Base-by-base conservation (phyloP, 2,329 filamentous ascomycete genomes). In the Colletotrichum gloeosporioides region DNA sequence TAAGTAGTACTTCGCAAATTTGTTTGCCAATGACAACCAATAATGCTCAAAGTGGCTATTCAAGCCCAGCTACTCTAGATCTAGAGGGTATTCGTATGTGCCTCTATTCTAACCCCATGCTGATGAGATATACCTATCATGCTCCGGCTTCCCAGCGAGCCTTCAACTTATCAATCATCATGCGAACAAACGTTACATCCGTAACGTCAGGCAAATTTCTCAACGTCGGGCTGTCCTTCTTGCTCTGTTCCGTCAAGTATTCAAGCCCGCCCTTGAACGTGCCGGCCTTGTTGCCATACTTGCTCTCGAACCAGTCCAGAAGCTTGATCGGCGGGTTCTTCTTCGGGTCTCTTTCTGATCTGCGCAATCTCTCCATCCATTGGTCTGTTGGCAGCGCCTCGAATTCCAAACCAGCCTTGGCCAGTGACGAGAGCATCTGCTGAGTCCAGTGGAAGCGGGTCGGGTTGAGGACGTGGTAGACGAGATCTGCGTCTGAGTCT, bases 311-410 rank as follows among this genome's bases (percentile, higher is more conserved):
- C 82, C 89, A 91, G 49, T 89, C 88, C 0, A 90, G 73, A 1
- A 91, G 82, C 80, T 90, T 91, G 77, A 89, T 85, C 0, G 88
- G 85, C 12, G 89, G 89, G 75, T 91, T 91, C n/a, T 91, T 91
- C 18, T 83, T 77, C 0, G 88, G 85, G 71, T 90, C 86, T 1
- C 83, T 82, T 53, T 89, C 84, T 1, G 87, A 88, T 2, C 78
- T 82, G 2, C 87, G 82, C 18, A 75, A 22, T n/a, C 34, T 39
- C 2, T 68, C 63, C 32, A 68, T 34, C 70, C 70, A 63, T 12
- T 36, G 18, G 1, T 59, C 49, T 8, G 63, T 31, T 6, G 63
- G 27, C 1, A 91, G 85, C 4, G 83, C 79, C 22, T 86, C 82
- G 57, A 89, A 89, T 8, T 83, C 69, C 5, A 90, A 79, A 0